Conservation (phyloP, 495 filamentous ascomycete species). For the Schizothecium vesticola region DNA sequence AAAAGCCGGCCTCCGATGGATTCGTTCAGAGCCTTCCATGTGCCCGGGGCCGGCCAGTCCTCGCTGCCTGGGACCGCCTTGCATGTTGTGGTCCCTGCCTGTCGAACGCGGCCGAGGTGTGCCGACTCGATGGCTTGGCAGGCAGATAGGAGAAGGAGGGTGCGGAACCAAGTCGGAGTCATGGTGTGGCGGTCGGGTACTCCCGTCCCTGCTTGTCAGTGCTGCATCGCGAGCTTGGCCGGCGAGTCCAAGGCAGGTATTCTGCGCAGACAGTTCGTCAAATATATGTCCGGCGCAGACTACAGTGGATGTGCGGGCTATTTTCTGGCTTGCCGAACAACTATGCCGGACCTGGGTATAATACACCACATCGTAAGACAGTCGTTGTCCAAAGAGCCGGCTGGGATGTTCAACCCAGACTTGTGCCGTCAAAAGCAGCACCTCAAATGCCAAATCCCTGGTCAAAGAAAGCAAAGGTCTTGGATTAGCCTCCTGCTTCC, state of each 20-base stretch:
- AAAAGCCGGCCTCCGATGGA: constrained; percentile 45
- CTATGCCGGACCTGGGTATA: background rate
- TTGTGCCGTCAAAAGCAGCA: background rate
- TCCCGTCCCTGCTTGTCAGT: background rate
- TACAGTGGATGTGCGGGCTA: background rate
- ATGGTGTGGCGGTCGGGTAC: background rate
- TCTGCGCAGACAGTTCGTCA: background rate
- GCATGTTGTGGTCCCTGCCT: constrained; percentile 15
- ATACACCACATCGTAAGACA: background rate
- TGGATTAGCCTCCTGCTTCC: background rate
- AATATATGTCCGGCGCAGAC: background rate
- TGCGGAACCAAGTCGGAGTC: background rate
- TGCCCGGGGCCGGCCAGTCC: constrained; percentile 25
- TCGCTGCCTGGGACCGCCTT: constrained; percentile 23
- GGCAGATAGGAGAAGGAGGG: background rate
- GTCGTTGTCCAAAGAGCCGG: background rate
- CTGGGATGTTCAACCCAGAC: background rate
- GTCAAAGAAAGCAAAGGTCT: background rate
- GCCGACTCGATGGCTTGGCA: background rate
- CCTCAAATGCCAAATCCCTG: background rate
- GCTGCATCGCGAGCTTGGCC: background rate
- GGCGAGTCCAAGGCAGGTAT: background rate
- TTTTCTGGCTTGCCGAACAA: background rate
- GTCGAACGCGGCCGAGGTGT: background rate
- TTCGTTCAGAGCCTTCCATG: constrained; percentile 25